phyloP scores from a whole-genome alignment of 2,329 filamentous ascomycete species.

The Diplodia seriata region DNA sequence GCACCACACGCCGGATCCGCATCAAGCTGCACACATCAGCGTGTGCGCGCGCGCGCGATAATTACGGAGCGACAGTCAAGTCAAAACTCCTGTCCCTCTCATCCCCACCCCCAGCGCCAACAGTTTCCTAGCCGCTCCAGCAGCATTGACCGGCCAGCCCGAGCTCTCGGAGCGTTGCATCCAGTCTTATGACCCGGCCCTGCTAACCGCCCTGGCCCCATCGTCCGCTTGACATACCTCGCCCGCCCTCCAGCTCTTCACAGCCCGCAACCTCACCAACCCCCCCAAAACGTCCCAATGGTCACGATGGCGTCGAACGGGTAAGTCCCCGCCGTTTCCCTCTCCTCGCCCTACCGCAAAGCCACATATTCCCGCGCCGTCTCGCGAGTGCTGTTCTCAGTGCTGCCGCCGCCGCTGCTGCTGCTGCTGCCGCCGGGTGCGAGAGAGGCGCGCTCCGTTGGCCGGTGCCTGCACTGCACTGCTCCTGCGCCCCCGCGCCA shows the following conservation, averaged over 20 bases:
- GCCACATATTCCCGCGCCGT: not conserved
- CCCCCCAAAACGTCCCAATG: slow-evolving; percentile 42
- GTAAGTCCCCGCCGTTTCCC: slow-evolving; percentile 42
- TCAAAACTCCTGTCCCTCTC: slow-evolving; percentile 20
- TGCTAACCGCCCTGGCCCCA: slow-evolving; percentile 32
- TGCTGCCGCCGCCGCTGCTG: slow-evolving; percentile 30
- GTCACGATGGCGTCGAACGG: slow-evolving; percentile 54
- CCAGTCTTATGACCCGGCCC: slow-evolving; percentile 28
- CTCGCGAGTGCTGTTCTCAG: not conserved
- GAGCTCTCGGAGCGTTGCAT: slow-evolving; percentile 30
- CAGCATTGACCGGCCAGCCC: slow-evolving; percentile 30
- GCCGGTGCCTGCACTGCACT: slow-evolving; percentile 18
- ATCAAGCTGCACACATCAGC: slow-evolving; percentile 21
- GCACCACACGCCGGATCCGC: slow-evolving; percentile 24
- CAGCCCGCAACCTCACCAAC: slow-evolving; percentile 15
- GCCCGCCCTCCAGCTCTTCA: slow-evolving; percentile 12
- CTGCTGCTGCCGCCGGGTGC: slow-evolving; percentile 4
- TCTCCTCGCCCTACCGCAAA: not conserved
- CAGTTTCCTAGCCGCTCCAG: slow-evolving; percentile 20
- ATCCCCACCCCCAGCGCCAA: slow-evolving; percentile 28
- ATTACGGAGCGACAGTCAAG: slow-evolving; percentile 28
- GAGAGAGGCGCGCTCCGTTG: slow-evolving; percentile 11
- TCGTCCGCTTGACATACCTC: slow-evolving; percentile 21
- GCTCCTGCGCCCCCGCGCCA: not conserved
- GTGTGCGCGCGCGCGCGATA: slow-evolving; percentile 23